Evolutionary conservation across 2,329 filamentous ascomycete species (phyloP).

Genomic region (Fusarium palustre): DNA sequence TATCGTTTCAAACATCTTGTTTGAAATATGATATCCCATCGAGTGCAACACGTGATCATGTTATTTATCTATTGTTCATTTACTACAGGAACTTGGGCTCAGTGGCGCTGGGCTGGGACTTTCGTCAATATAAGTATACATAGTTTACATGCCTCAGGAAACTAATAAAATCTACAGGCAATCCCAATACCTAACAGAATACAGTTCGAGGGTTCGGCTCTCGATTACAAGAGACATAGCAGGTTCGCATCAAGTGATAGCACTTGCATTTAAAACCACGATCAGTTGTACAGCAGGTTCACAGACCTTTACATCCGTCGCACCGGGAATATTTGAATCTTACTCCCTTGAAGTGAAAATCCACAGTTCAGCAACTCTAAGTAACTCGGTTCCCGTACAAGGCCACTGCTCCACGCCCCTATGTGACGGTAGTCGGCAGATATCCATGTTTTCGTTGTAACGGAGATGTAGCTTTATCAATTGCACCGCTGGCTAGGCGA

Average conservation of each 20-base stretch:
- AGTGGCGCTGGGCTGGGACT: background rate
- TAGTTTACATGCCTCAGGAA: background rate
- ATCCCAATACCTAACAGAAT: background rate
- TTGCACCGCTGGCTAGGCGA: conserved; percentile 57
- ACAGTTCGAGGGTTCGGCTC: background rate
- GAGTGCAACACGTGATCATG: too few species aligned
- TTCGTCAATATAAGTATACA: background rate
- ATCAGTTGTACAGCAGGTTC: background rate
- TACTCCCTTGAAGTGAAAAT: too few species aligned
- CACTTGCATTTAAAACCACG: background rate
- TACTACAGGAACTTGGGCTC: fast-evolving
- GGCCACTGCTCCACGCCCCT: background rate
- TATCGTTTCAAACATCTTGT: too few species aligned
- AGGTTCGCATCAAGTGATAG: background rate
- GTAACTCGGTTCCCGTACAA: too few species aligned
- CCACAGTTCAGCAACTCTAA: too few species aligned
- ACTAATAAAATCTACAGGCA: background rate
- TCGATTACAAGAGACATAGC: background rate
- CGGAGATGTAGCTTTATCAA: conserved; percentile 42
- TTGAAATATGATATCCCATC: background rate
- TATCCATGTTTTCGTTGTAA: background rate
- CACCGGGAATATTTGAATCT: too few species aligned
- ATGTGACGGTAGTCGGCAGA: background rate
- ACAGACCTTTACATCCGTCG: too few species aligned
- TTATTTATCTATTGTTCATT: background rate